Evolutionary conservation across 768 basidiomycete genomes (phyloP), one percentile per base, ranked within the genome.

Genomic region (Mycena rosella): DNA sequence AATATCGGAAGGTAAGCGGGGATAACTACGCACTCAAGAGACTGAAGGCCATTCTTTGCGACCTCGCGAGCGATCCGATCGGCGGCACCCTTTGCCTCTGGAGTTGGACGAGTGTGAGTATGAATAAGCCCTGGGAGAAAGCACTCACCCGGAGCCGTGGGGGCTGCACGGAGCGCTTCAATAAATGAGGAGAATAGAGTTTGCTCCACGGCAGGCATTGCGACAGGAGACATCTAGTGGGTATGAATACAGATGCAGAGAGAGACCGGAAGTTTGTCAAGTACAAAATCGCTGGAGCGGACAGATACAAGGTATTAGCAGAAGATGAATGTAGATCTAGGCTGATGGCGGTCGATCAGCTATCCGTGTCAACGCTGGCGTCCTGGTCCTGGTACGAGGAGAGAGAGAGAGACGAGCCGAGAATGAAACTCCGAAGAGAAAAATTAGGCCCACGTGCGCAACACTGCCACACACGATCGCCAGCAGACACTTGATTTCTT

Each of bases 41-140:
- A 84, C 74, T 88, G 85, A 55, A 89, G 81, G 5, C 92, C 92
- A 64, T 80, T 74, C 74, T 89, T 93, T 42, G 83, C 79, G 44
- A 95, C 83, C 74, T 92, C 88, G 40, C 91, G 87, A 67, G 93
- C 93, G 65, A 95, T 84, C 73, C 86, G 88, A 80, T 95, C 93
- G 44, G 91, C 92, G 24, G 94, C 93, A 56, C 86, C 92, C 79
- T 94, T 95, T 40, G 93, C 94, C 83, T 95, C 94, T 92, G 73
- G n/a, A n/a, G 52, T 36, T 59, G 49, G 61, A 65, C 42, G 67
- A 59, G 55, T 52, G 44, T 54, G 14, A 47, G 67, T 60, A 42
- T 15, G 18, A n/a, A 34, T 22, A 47, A 45, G 63, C 49, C 48
- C 10, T 57, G 34, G 27, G 42, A 42, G 58, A 40, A 6, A 5